A percentile compares a stretch with the other conserved stretches of the same genome.
Conservation (phyloP, 2,329 filamentous ascomycete genomes). For the Alternaria novae-zelandiae region DNA sequence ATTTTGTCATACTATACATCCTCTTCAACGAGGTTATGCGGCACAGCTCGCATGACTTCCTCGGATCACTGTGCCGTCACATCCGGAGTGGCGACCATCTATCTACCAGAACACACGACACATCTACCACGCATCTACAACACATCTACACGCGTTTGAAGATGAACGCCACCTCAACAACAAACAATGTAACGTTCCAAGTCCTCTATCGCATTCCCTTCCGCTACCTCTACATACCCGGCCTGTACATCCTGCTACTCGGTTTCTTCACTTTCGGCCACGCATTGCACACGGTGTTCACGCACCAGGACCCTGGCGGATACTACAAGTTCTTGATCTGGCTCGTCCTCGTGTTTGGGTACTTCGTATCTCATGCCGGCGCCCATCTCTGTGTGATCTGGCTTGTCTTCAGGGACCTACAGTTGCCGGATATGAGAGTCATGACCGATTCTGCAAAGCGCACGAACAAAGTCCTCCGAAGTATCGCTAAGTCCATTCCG, state of each 20-base stretch:
- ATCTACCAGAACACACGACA: neutral
- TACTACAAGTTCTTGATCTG: neutral
- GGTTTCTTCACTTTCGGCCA: neutral
- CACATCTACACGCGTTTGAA: neutral
- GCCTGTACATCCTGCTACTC: neutral
- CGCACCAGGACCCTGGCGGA: neutral
- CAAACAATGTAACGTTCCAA: neutral
- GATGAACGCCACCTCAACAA: neutral
- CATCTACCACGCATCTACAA: neutral
- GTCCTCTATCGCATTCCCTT: neutral
- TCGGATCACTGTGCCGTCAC: neutral
- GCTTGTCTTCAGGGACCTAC: neutral
- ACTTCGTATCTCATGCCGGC: neutral
- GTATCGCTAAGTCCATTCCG: neutral
- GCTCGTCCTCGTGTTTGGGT: neutral
- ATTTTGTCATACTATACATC: rapidly evolving
- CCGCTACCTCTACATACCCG: neutral
- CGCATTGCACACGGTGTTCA: neutral
- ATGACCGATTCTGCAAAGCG: neutral
- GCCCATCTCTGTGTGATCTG: neutral
- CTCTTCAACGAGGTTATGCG: neutral
- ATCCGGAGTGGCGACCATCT: neutral
- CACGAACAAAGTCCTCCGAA: neutral
- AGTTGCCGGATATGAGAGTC: neutral
- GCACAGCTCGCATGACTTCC: neutral